Base-by-base conservation (phyloP, 2,329 filamentous ascomycete genomes). In the Sporothrix protearum region DNA sequence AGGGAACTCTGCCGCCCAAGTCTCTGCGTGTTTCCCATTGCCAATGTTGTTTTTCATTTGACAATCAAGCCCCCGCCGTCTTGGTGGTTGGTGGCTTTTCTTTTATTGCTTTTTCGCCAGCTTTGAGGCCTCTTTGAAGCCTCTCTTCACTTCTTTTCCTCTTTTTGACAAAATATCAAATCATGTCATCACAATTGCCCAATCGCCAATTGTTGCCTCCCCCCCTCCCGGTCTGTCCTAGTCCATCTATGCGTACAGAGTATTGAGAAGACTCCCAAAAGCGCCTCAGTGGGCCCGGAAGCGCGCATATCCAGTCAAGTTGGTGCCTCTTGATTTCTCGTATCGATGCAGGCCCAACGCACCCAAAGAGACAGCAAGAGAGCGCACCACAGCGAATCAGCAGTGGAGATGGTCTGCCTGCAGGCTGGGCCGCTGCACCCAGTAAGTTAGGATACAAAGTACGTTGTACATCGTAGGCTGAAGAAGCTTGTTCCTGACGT, bases 311-410 rank as follows among this genome's bases (percentile, higher is more conserved):
- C 53, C 53, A 57, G 53, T 33, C 33, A 28, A n/a, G n/a, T n/a
- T 57, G 28, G 5, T 33, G 19, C 12, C 22, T 57, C n/a, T 19
- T 33, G 6, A 12, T 30, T 25, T 64, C 59, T 64, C 59, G 59
- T 64, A 64, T 64, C 59, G 59, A 64, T 28, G 59, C 59, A 45
- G 53, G 53, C 53, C 53, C 53, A 61, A 39, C 57, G 33, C 30
- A 61, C 57, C 14, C 33, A 5, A 19, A 30, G 12, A 33, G 7
- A 25, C 55, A 59, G 16, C 14, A 12, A 25, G 36, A 33, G 33
- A 33, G 57, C 33, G 33, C 33, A 39, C 22, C 33, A 42, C 57
- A 61, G 57, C 57, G 57, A 61, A 61, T 61, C 57, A 42, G 53
- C 53, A 33, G 28, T 19, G 28, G 53, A 7, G 53, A 33, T 19